Evolutionary conservation across 305 asterid species (phyloP), one percentile per base, ranked within the genome.

Genomic region (Fraxinus baroniana): DNA sequence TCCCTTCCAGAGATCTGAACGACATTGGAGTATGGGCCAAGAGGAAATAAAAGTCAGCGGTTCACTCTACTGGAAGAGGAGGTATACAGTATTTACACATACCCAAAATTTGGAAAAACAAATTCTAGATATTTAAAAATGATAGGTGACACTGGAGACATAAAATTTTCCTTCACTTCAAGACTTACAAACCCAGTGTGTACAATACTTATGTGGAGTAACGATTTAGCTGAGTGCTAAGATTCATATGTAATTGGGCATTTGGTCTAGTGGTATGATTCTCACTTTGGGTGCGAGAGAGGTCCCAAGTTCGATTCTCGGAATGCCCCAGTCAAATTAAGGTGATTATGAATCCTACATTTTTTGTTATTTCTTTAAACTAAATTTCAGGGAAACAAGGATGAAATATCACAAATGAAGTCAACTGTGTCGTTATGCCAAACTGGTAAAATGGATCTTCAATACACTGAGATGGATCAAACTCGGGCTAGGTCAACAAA

Each of bases 301-400:
- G 92, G 92, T 86, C 90, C 88, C 90, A 91, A 89, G 91, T 89
- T 88, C 88, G 89, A 91, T 90, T 91, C 93, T 90, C 88, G 91
- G 91, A 87, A 90, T 86, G 92, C 92, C 92, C 92, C 91, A 32
- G 4, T 89, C 88, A 57, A 57, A 57, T 57, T 57, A 57, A 5
- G 26, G 26, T 57, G 68, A 6, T 18, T 6, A n/a, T 18, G 68
- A 13, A 49, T 49, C 20, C 60, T 49, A 49, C 20, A 15, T 12
- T 3, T 12, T 49, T 49, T 49, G 4, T 13, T 49, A 2, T 46
- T 46, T 46, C 60, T 15, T 15, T 49, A 0, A 49, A 15, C 60
- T 49, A 49, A 13, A 49, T 49, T 49, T 49, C 20, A 49, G 20
- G 1, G 60, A 15, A 49, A 15, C 60, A 4, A 49, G 6, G 60